These are phyloP conservation scores for Nitzschia putrida DNA, from an alignment of 108 stramenopile species.

Conservation along the genomic window DNA sequence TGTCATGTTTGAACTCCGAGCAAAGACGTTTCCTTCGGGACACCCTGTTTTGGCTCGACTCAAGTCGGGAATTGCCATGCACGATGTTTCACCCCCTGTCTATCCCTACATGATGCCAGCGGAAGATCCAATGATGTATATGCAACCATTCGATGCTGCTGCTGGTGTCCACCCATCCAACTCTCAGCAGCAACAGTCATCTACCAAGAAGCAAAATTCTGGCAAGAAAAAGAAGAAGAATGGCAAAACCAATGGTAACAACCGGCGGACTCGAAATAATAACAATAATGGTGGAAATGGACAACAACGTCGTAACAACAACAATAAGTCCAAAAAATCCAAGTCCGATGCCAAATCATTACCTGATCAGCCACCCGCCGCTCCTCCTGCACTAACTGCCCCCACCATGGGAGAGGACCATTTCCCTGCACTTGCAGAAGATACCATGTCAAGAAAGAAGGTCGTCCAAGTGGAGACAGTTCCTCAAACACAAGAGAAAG, in stretches of 20 bases:
- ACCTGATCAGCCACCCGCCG: neutral
- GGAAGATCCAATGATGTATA: conserved; percentile 8
- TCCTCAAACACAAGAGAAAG: conserved; percentile 11
- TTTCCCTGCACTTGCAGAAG: conserved; percentile 21
- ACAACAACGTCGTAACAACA: conserved; percentile 15
- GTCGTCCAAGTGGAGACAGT: conserved; percentile 25
- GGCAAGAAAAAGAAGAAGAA: conserved; percentile 28
- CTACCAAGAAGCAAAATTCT: conserved; percentile 17
- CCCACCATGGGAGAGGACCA: conserved; percentile 25
- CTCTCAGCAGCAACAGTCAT: neutral
- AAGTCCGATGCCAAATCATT: conserved; percentile 10
- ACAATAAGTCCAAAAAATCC: conserved; percentile 6
- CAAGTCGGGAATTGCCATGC: conserved; percentile 34
- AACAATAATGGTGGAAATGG: conserved; percentile 8
- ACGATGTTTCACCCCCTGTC: conserved; percentile 20
- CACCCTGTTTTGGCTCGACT: conserved; percentile 57
- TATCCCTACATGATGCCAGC: conserved; percentile 4
- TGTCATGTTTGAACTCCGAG: conserved; percentile 46
- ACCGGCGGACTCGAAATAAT: conserved; percentile 10
- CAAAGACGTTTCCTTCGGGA: conserved; percentile 40
- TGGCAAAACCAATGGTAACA: conserved; percentile 21
- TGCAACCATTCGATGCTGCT: conserved; percentile 16
- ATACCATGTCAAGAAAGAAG: neutral
- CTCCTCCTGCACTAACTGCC: conserved; percentile 1
- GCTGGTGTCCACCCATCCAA: neutral